phyloP scores from a whole-genome alignment of 768 basidiomycete genomes.

The Kwoniella mangroviensis region DNA sequence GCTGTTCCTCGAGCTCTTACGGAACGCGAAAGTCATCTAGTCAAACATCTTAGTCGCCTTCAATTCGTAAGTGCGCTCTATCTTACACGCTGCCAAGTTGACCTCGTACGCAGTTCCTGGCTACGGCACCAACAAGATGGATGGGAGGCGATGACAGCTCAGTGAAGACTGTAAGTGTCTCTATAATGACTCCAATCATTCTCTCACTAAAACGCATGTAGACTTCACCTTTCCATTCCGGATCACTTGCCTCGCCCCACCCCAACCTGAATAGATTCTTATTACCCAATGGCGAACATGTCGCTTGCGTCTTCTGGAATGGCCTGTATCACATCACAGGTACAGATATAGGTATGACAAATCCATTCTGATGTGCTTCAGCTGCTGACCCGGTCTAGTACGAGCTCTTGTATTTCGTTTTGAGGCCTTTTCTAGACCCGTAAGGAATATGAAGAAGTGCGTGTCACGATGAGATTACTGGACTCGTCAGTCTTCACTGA shows the following conservation, averaged over 20 bases:
- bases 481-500: too few relatives aligned
- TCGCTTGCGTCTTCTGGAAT: constrained; percentile 90
- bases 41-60: constrained; percentile 42
- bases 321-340: constrained; percentile 93
- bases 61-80: constrained; percentile 47
- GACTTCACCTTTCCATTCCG: constrained; percentile 16
- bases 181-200: too few relatives aligned
- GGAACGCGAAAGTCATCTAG: constrained; percentile 38
- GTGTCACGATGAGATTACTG: background rate
- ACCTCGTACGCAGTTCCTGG: constrained; percentile 40
- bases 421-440: constrained; percentile 87
- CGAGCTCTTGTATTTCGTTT: constrained; percentile 92
- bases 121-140: constrained; percentile 52
- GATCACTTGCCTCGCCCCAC: constrained; percentile 16
- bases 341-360: constrained; percentile 72
- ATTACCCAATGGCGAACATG: constrained; percentile 80
- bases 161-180: constrained; percentile 12
- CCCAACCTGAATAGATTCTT: constrained; percentile 63
- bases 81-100: background rate
- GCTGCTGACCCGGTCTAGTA: constrained; percentile 60
- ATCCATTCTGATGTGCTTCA: background rate
- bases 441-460: constrained; percentile 86
- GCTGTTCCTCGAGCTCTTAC: constrained; percentile 39
- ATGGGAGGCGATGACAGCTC: constrained; percentile 18
- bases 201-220: background rate